Percentiles rank a stretch among this genome's conserved stretches.
Conservation (phyloP, 106 monocot genomes). For the Xerophyta viscosa region DNA sequence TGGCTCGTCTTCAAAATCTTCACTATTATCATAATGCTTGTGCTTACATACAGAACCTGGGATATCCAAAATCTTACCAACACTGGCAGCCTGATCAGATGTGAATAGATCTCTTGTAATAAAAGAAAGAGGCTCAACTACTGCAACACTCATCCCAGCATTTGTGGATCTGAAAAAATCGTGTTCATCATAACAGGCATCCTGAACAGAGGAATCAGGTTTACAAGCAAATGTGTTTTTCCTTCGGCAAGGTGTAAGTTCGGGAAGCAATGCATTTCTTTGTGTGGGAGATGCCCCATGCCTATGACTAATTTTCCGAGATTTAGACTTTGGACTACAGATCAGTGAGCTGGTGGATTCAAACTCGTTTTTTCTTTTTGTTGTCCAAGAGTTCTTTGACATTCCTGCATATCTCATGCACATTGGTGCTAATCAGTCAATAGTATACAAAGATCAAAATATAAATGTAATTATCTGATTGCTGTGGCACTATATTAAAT, state of each 20-base stretch:
- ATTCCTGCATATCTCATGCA: constrained; percentile 11
- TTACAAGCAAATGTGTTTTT: constrained; percentile 3
- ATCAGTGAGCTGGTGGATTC: constrained; percentile 9
- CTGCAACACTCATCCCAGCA: constrained; percentile 12
- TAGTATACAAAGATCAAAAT: no score
- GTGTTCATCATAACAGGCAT: constrained; percentile 1
- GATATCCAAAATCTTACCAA: constrained; percentile 8
- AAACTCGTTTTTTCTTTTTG: constrained; percentile 9
- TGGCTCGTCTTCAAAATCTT: constrained; percentile 15
- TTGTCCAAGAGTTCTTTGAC: constrained; percentile 10
- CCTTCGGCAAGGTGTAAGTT: constrained; percentile 22
- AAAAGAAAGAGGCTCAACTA: constrained; percentile 6
- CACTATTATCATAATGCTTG: constrained; percentile 3
- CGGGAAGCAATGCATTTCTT: constrained; percentile 3
- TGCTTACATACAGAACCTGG: constrained; percentile 4
- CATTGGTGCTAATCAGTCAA: no score
- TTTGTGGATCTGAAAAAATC: constrained; percentile 2
- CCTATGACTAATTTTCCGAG: constrained; percentile 18
- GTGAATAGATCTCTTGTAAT: constrained; percentile 2
- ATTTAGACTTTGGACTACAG: not conserved
- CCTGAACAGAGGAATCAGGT: constrained; percentile 2
- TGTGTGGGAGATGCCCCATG: constrained; percentile 14
- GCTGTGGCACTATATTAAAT: no score
- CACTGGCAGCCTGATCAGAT: constrained; percentile 6
- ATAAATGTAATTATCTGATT: no score